phyloP scores from a whole-genome alignment of 768 basidiomycete species.

The Kwoniella sp. region DNA sequence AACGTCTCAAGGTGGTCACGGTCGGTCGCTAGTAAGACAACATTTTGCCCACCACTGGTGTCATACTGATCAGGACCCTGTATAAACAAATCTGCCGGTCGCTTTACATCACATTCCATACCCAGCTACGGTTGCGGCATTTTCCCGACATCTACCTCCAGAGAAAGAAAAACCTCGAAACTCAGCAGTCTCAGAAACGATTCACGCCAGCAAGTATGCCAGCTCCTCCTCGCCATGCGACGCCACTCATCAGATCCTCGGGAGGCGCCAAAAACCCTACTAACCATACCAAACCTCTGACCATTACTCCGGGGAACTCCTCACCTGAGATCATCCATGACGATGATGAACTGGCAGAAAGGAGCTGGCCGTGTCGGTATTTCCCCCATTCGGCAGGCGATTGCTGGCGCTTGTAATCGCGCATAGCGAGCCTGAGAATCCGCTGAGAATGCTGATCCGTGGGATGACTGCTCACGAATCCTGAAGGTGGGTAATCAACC shows the following conservation, averaged over 20 bases:
- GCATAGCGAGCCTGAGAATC: constrained; percentile 1
- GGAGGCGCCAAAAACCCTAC: background rate
- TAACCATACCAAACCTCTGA: background rate
- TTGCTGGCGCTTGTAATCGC: constrained; percentile 8
- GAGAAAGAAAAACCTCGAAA: too few relatives aligned
- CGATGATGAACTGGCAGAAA: background rate
- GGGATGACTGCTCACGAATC: background rate
- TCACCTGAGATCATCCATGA: background rate
- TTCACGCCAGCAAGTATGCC: background rate
- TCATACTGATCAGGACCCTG: too few relatives aligned
- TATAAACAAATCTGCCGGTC: too few relatives aligned
- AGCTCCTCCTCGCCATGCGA: background rate
- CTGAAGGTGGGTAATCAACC: background rate
- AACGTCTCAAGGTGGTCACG: too few relatives aligned
- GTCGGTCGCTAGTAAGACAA: too few relatives aligned
- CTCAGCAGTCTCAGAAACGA: background rate
- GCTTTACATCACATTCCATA: too few relatives aligned
- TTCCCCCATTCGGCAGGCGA: constrained; percentile 14
- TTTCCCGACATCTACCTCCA: too few relatives aligned
- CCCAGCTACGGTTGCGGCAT: too few relatives aligned
- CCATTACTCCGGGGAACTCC: background rate
- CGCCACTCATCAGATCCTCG: background rate
- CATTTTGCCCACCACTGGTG: too few relatives aligned
- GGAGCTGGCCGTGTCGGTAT: constrained; percentile 13
- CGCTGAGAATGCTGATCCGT: background rate